Base-by-base conservation (phyloP, 768 basidiomycete species). In the Agrocybe chaxingu region DNA sequence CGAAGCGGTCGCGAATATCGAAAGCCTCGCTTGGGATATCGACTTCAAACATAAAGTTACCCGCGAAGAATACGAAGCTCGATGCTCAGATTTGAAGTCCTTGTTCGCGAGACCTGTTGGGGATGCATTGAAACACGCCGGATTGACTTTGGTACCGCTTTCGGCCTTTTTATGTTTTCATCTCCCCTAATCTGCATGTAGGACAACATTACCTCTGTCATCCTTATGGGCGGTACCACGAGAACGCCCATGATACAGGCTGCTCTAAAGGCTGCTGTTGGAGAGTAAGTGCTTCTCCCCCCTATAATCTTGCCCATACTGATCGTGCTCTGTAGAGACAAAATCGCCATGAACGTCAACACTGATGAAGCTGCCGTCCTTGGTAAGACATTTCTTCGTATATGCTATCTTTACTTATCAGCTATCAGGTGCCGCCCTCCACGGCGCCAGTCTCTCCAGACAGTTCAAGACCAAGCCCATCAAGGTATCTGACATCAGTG, bases 381-480 rank as follows among this genome's bases (percentile, higher is more conserved):
- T 39, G 93, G 59, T 42, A 42, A 7, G 41, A 4, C 19, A 13
- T 10, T n/a, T 18, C 19, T 16, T 42, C 5, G 11, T 18, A 16
- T 19, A 24, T 18, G 5, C 9, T 13, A 42, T 18, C 5, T 13
- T 13, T 2, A 16, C 29, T 42, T 5, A 24, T 24, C 24, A 24
- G 1, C 24, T 37, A 37, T 11, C 41, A 42, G 41, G 87, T 38
- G 94, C 96, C 18, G 96, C 90, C 1, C 84, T 97, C 43, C 85
- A 96, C 54, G 97, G 95, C 11, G 96, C 97, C 3, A 77, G 82
- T 18, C 78, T 95, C 24, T 92, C 88, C 57, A 77, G 87, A 36
- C 91, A 91, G 61, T 98, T 97, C 79, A 89, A 89, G 72, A 97
- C 97, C 43, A 99, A 98, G 72, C 84, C 88, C 58, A 88, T 98